Evolutionary conservation across 2,329 filamentous ascomycete genomes (phyloP).

Genomic region (Claviceps sp.): DNA sequence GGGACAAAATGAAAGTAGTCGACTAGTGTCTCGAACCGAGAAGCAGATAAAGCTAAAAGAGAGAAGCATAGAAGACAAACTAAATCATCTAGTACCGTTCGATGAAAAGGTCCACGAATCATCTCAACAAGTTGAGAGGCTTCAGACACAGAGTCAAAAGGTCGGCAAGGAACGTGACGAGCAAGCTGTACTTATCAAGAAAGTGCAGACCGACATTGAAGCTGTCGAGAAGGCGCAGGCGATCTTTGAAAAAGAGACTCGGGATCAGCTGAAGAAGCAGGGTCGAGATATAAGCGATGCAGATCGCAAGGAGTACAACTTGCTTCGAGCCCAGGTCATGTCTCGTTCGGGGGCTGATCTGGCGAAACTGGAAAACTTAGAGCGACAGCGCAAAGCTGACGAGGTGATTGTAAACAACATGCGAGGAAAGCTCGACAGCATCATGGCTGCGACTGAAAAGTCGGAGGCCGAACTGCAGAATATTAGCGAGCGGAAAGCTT

Average conservation of each 20-base stretch:
- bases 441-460: conserved; percentile 60
- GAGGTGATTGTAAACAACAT: conserved; percentile 82
- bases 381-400: conserved; percentile 79
- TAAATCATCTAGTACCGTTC: conserved; percentile 75
- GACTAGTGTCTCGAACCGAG: conserved; percentile 71
- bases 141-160: conserved; percentile 53
- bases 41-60: conserved; percentile 75
- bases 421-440: conserved; percentile 73
- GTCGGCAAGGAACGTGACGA: conserved; percentile 65
- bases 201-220: conserved; percentile 66
- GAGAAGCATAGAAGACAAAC: conserved; percentile 73
- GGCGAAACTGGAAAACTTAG: conserved; percentile 71
- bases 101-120: conserved; percentile 84
- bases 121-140: conserved; percentile 53
- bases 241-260: conserved; percentile 79
- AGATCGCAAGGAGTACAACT: conserved; percentile 83
- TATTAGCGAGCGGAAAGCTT: conserved; percentile 54
- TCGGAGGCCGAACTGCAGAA: conserved; percentile 57
- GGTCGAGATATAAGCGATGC: conserved; percentile 74
- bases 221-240: conserved; percentile 81
- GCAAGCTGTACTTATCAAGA: conserved; percentile 54
- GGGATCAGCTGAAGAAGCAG: conserved; percentile 70
- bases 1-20: conserved; percentile 65
- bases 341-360: conserved; percentile 71
- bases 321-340: conserved; percentile 71